Conservation (phyloP, 2,329 filamentous ascomycete species). For the Davidsoniella virescens region DNA sequence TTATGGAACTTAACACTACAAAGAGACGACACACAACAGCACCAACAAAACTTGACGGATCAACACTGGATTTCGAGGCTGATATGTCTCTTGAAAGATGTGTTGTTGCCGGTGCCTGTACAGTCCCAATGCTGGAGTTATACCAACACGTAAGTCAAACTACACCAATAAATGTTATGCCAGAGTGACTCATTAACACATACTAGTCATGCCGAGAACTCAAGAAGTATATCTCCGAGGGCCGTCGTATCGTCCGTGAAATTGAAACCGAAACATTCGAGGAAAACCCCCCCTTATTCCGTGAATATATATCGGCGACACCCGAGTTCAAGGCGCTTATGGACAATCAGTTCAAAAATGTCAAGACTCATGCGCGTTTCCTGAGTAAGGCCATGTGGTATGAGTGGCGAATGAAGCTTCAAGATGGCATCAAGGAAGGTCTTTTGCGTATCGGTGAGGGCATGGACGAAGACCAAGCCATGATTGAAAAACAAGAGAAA, state of each 20-base stretch:
- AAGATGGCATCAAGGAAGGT: constrained; percentile 64
- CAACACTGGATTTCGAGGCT: constrained; percentile 27
- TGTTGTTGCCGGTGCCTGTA: constrained; percentile 79
- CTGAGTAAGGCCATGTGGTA: constrained; percentile 97
- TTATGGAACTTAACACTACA: constrained; percentile 96
- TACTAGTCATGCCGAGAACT: constrained; percentile 79
- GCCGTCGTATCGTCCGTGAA: constrained; percentile 72
- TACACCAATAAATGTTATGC: not conserved
- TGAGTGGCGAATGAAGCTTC: constrained; percentile 84
- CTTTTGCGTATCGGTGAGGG: constrained; percentile 59
- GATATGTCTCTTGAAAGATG: constrained; percentile 54
- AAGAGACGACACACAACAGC: constrained; percentile 76
- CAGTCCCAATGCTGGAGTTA: constrained; percentile 79
- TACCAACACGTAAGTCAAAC: constrained; percentile 41
- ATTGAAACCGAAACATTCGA: constrained; percentile 80
- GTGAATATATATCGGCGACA: constrained; percentile 74
- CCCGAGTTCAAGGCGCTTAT: constrained; percentile 72
- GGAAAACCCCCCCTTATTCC: constrained; percentile 82
- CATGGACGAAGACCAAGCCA: constrained; percentile 56
- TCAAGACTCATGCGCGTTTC: constrained; percentile 80
- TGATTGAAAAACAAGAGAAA: constrained; percentile 50
- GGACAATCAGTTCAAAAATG: constrained; percentile 95
- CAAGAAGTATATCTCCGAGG: constrained; percentile 92
- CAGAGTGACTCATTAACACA: constrained; percentile 1
- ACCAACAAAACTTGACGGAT: constrained; percentile 31